Conservation (phyloP, 345 rosid species). For the Camelina neglecta region DNA sequence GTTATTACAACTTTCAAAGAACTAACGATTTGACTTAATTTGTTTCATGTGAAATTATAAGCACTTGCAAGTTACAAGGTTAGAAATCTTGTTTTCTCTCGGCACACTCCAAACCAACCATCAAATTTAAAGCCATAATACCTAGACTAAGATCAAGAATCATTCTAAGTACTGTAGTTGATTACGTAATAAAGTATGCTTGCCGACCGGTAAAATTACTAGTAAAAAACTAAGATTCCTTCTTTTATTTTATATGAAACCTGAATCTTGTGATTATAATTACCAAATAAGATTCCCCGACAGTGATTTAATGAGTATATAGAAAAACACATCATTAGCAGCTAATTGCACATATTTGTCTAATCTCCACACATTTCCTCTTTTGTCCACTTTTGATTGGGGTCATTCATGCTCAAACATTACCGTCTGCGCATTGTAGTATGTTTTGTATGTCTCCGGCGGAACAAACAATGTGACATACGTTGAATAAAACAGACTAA, state of each 20-base stretch:
- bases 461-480: conserved; percentile 36
- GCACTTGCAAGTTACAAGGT: not conserved
- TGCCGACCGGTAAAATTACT: conserved; percentile 16
- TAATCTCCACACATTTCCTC: conserved; percentile 21
- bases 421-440: conserved; percentile 26
- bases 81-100: not conserved
- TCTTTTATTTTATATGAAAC: not conserved
- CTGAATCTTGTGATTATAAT: conserved; percentile 16
- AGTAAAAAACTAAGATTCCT: not conserved
- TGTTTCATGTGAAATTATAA: not conserved
- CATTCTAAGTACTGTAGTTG: not conserved
- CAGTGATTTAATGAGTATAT: not conserved
- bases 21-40: not conserved
- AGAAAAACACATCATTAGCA: conserved; percentile 32
- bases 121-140: conserved; percentile 5
- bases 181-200: conserved; percentile 17
- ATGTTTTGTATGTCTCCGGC: conserved; percentile 32
- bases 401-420: conserved; percentile 23
- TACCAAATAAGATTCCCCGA: conserved; percentile 20
- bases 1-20: not conserved
- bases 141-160: not conserved
- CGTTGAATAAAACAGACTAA: conserved; percentile 15
- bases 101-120: conserved; percentile 5
- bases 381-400: conserved; percentile 39
- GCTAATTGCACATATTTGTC: conserved; percentile 24